Evolutionary conservation across 2,329 filamentous ascomycete species (phyloP).

Genomic region (Neonectria coccinea): DNA sequence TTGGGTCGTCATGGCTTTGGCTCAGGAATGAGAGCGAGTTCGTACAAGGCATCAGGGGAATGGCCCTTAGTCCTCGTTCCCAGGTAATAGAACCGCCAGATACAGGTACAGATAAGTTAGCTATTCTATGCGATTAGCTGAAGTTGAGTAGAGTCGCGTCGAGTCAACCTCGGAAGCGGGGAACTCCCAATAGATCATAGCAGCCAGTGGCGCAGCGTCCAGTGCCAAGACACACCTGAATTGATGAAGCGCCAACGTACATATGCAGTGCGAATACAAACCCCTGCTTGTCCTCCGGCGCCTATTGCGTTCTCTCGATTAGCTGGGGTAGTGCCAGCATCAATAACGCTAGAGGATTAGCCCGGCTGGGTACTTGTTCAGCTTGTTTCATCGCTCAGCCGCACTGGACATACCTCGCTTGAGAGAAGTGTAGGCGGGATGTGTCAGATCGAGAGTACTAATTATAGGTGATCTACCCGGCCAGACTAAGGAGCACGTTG

Average conservation of each 20-base stretch:
- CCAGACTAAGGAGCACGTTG: not conserved
- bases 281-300: not conserved
- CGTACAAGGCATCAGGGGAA: not conserved
- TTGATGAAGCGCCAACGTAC: not conserved
- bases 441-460: not conserved
- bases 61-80: not conserved
- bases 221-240: not conserved
- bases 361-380: not conserved
- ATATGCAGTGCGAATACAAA: not conserved
- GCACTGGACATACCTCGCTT: not conserved
- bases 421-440: not conserved
- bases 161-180: no score
- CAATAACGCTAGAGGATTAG: not conserved
- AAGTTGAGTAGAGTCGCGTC: not conserved
- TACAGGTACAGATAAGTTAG: not conserved
- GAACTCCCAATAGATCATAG: not conserved
- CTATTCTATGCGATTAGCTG: not conserved
- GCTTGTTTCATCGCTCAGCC: not conserved
- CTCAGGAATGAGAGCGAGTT: not conserved
- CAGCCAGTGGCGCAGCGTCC: not conserved
- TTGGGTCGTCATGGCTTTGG: not conserved
- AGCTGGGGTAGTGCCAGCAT: not conserved
- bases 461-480: not conserved
- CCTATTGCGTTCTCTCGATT: no score
- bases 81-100: not conserved